phyloP scores from a whole-genome alignment of 805 yeast species.

The Saccharomycopsis synnaedendra region DNA sequence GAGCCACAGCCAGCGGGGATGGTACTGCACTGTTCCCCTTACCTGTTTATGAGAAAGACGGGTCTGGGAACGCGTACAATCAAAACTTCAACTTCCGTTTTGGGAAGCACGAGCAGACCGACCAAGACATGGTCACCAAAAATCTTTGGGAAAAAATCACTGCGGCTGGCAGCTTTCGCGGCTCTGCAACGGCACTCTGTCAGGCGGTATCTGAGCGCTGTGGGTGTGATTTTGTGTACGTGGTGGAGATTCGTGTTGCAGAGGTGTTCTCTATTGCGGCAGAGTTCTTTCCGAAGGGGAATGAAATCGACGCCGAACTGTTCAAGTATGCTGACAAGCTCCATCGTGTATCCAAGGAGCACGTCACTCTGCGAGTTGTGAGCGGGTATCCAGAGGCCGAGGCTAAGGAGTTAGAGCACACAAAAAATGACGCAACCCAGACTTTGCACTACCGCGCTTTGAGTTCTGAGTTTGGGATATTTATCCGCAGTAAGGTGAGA shows the following conservation, averaged over 20 bases:
- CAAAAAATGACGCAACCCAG: slow-evolving; percentile 9
- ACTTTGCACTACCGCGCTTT: slow-evolving; percentile 33
- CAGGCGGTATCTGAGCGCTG: slow-evolving; percentile 25
- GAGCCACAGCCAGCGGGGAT: slow-evolving; percentile 41
- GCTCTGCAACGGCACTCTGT: slow-evolving; percentile 32
- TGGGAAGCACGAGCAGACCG: slow-evolving; percentile 22
- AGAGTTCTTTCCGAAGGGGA: slow-evolving; percentile 34
- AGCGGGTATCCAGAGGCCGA: slow-evolving; percentile 25
- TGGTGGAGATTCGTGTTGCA: slow-evolving; percentile 39
- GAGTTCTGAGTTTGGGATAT: slow-evolving; percentile 41
- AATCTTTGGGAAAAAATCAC: slow-evolving; percentile 27
- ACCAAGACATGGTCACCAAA: slow-evolving; percentile 22
- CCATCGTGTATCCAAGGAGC: slow-evolving; percentile 27
- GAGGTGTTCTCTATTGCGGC: slow-evolving; percentile 32
- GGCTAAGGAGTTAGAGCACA: slow-evolving; percentile 20
- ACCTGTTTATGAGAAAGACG: slow-evolving; percentile 49
- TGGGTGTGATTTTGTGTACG: slow-evolving; percentile 33
- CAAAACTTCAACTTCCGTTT: slow-evolving; percentile 37
- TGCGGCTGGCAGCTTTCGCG: slow-evolving; percentile 29
- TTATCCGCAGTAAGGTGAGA: slow-evolving; percentile 25
- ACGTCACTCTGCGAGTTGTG: slow-evolving; percentile 32
- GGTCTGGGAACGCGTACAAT: slow-evolving; percentile 50
- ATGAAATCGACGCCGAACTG: slow-evolving; percentile 32
- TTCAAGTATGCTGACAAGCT: slow-evolving; percentile 30
- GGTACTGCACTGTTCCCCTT: slow-evolving; percentile 18